Evolutionary conservation across 495 filamentous ascomycete species (phyloP).

Genomic region (Evansstolkia leycettana): DNA sequence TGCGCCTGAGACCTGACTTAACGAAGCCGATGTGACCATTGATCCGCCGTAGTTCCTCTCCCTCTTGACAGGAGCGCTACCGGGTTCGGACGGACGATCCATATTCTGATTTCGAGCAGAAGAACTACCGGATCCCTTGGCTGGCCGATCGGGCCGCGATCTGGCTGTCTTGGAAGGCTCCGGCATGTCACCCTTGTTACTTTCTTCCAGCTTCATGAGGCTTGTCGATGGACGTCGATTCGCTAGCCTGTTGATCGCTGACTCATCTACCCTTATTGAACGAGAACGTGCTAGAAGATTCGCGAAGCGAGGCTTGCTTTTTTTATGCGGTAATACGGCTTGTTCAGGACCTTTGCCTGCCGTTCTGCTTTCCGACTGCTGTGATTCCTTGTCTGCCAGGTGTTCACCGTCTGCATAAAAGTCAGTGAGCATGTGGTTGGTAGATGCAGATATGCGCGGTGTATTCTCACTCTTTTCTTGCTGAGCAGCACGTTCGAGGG

Average conservation of each 20-base stretch:
- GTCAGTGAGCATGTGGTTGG: no score
- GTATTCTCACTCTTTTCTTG: slow-evolving; percentile 22
- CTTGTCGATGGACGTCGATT: slow-evolving; percentile 32
- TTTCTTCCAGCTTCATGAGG: slow-evolving; percentile 30
- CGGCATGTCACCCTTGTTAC: slow-evolving; percentile 13
- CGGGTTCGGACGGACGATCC: slow-evolving; percentile 39
- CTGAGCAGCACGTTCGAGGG: slow-evolving; percentile 17
- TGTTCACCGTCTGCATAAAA: slow-evolving; percentile 8
- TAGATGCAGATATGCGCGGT: no score
- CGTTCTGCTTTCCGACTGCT: slow-evolving; percentile 15
- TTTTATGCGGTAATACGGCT: slow-evolving; percentile 18
- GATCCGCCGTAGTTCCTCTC: slow-evolving; percentile 36
- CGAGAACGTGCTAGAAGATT: slow-evolving; percentile 53
- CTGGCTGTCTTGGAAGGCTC: slow-evolving; percentile 44
- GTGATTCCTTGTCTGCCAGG: slow-evolving; percentile 12
- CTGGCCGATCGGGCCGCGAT: slow-evolving; percentile 46
- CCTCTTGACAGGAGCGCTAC: slow-evolving; percentile 23
- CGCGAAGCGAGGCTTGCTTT: slow-evolving; percentile 38
- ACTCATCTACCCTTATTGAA: slow-evolving; percentile 48
- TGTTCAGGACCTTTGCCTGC: slow-evolving; percentile 22
- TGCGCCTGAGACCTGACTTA: slow-evolving; percentile 48
- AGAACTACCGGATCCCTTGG: slow-evolving; percentile 51
- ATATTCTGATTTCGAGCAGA: slow-evolving; percentile 47
- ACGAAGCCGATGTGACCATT: slow-evolving; percentile 41
- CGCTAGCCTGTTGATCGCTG: slow-evolving; percentile 19